Percentiles rank a stretch among this genome's conserved stretches.
phyloP scores from a whole-genome alignment of 116 monocot species.

The Papilionanthe hybrid region DNA sequence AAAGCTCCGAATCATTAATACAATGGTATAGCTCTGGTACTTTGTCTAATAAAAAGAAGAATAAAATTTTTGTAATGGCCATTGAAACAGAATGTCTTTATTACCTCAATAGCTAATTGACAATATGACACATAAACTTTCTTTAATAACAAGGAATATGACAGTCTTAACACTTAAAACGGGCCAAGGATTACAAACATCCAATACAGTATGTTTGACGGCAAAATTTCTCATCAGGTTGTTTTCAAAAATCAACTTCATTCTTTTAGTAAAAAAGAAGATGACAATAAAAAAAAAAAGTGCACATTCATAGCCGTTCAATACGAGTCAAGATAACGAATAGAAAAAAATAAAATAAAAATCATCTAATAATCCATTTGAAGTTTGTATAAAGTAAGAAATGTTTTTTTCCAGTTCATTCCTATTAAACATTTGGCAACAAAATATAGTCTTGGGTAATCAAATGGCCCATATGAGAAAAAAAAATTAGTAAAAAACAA shows the following conservation, averaged over 20 bases:
- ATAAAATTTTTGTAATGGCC: too few relatives aligned
- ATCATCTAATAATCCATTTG: not conserved
- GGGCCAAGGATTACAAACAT: not conserved
- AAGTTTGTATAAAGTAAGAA: not conserved
- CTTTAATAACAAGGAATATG: too few relatives aligned
- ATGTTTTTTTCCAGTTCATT: not conserved
- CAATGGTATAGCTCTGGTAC: too few relatives aligned
- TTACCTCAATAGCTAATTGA: too few relatives aligned
- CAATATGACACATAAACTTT: too few relatives aligned
- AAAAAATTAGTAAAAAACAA: not conserved
- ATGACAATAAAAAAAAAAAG: not conserved
- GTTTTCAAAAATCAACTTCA: not conserved
- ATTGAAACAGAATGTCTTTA: too few relatives aligned
- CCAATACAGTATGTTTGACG: not conserved
- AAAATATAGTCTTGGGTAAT: not conserved
- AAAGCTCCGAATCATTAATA: too few relatives aligned
- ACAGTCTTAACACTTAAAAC: too few relatives aligned
- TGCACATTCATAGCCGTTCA: not conserved
- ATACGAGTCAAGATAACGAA: not conserved
- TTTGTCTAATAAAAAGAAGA: too few relatives aligned
- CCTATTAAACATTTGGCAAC: not conserved
- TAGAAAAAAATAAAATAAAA: not conserved
- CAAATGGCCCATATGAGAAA: not conserved
- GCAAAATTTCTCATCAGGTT: not conserved
- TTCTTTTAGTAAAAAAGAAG: not conserved